Conservation (phyloP, 2,329 filamentous ascomycete species). For the Aureobasidium uvarum region DNA sequence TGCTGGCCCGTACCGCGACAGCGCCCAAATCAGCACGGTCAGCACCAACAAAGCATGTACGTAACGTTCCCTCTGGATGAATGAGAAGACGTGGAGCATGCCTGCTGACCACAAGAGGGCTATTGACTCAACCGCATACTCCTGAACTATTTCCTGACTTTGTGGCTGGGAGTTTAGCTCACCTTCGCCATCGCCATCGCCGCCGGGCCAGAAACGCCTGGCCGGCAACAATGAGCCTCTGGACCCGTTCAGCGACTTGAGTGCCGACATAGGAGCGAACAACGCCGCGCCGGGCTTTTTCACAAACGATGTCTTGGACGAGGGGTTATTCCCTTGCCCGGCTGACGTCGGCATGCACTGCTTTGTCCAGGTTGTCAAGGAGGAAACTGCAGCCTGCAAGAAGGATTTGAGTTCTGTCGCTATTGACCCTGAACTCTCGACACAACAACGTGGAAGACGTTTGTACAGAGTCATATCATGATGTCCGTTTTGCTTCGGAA, state of each 20-base stretch:
- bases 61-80: not conserved
- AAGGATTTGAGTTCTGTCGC: constrained; percentile 3
- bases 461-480: not conserved
- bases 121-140: not conserved
- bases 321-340: not conserved
- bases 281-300: not conserved
- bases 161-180: not conserved
- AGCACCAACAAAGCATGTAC: not conserved
- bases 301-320: not conserved
- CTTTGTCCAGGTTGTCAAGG: not conserved
- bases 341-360: not conserved
- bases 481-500: not conserved
- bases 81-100: not conserved
- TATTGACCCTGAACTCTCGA: not conserved
- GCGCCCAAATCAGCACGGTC: constrained; percentile 8
- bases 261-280: not conserved
- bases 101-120: not conserved
- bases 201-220: not conserved
- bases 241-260: not conserved
- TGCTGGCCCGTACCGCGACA: constrained; percentile 19
- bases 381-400: not conserved
- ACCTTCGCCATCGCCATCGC: not conserved
- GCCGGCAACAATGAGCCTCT: not conserved
- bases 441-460: not conserved
- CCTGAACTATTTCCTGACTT: not conserved